Percentiles rank a stretch among this genome's conserved stretches.
These are phyloP conservation scores for Punica granatum DNA, from an alignment of 345 rosid genomes.

Conservation along the genomic window DNA sequence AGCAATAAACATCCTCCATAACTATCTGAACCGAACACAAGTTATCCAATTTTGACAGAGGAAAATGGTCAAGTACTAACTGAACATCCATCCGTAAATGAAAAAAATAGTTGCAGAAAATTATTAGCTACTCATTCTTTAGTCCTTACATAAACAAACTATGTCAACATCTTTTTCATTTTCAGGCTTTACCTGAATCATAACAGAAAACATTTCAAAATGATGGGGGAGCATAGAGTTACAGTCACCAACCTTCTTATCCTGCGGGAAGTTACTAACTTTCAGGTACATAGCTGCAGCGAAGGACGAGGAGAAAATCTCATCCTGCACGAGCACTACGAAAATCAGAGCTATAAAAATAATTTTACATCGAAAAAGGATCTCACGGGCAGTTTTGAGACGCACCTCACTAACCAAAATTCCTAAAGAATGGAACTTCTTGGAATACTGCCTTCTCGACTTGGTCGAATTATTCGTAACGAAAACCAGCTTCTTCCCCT, in stretches of 20 bases:
- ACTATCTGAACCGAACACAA: neutral
- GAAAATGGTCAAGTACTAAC: neutral
- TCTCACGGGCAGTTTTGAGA: neutral
- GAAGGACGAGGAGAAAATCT: conserved; percentile 84
- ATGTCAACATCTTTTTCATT: neutral
- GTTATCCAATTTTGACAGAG: neutral
- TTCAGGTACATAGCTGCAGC: conserved; percentile 92
- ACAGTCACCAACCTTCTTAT: conserved; percentile 52
- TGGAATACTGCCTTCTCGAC: conserved; percentile 64
- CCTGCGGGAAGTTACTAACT: conserved; percentile 54
- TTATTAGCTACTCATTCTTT: neutral
- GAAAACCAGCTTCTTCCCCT: conserved; percentile 80
- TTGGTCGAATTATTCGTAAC: conserved; percentile 82
- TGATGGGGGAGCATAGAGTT: neutral
- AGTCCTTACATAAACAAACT: neutral
- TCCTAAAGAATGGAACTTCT: conserved; percentile 68
- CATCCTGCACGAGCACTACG: conserved; percentile 41
- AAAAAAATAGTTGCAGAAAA: neutral
- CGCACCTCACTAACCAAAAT: conserved; percentile 63
- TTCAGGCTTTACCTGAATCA: neutral
- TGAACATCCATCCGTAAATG: neutral
- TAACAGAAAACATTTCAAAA: neutral
- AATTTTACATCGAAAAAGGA: neutral
- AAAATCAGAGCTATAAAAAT: neutral
- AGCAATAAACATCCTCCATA: neutral